Evolutionary conservation across 805 yeast species (phyloP).

Genomic region (Saturnispora ahearnii): DNA sequence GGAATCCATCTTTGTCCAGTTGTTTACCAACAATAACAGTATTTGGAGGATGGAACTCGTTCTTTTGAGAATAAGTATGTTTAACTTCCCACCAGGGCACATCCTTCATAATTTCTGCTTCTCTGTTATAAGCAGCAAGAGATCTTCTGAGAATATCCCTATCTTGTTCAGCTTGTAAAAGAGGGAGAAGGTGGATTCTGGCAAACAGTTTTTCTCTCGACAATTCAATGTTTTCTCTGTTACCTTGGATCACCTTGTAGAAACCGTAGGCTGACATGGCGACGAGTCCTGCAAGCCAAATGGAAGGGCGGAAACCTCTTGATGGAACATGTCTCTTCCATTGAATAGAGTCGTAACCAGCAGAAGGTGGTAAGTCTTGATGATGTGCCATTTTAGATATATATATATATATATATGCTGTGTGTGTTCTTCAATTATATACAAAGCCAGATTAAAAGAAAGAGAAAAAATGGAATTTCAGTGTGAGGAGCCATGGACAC

Average conservation of each 20-base stretch:
- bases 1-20: constrained; percentile 24
- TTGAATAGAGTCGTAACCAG: constrained; percentile 79
- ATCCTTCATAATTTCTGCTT: constrained; percentile 55
- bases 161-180: constrained; percentile 75
- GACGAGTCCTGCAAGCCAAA: constrained; percentile 57
- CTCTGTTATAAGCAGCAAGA: constrained; percentile 56
- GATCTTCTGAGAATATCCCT: constrained; percentile 68
- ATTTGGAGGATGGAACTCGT: constrained; percentile 30
- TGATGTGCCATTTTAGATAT: constrained; percentile 21
- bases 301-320: constrained; percentile 72
- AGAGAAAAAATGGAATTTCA: no score
- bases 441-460: no score
- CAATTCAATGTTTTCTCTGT: constrained; percentile 67
- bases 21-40: constrained; percentile 30
- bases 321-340: constrained; percentile 85
- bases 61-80: constrained; percentile 28
- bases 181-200: constrained; percentile 61
- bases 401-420: neutral
- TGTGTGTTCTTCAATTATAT: no score
- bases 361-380: constrained; percentile 82
- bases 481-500: no score
- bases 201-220: constrained; percentile 72
- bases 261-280: constrained; percentile 66
- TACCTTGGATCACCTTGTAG: constrained; percentile 55
- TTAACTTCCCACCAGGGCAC: constrained; percentile 56